Evolutionary conservation across 768 basidiomycete species (phyloP), one percentile per base, ranked within the genome.

Genomic region (Suillus clintonianus): DNA sequence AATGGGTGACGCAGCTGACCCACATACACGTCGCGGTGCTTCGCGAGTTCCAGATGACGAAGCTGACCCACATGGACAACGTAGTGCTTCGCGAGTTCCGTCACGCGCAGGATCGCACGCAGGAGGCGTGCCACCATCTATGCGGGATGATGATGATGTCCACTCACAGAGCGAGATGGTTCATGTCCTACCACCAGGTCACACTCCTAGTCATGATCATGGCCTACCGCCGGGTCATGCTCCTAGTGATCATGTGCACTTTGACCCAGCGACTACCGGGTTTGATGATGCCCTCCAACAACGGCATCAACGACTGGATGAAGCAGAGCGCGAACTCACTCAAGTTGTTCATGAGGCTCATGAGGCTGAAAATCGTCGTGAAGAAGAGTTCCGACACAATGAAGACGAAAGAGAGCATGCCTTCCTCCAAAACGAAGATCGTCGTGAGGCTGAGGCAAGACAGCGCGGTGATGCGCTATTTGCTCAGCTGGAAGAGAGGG

Each of bases 391-490:
- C 76, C 82, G 84, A 19, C 76, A 77, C 1, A 83, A 85, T 63
- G 92, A 94, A 73, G 86, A 88, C 13, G 86, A 85, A 58, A 80
- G 91, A 8, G 81, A 90, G 22, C 83, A 77, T 9, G 72, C 87
- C 2, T 92, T 91, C 72, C 69, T 81, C 36, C 86, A 88, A 2
- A 79, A 78, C 45, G 88, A 93, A 69, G 81, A 77, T 4, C 80
- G 85, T 50, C 80, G 91, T 43, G 85, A 85, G 24, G 74, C 79
- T 27, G 89, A 91, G 69, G 77, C 86, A 13, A 75, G 78, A 60
- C 80, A 85, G 53, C 74, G 74, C 34, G 60, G 67, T 10, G 71
- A 77, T 13, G 54, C 64, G 8, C 54, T 76, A 14, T 62, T 76
- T 22, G 32, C 66, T 17, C 66, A 76, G 19, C 62, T 76, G 36